Evolutionary conservation across 2,329 filamentous ascomycete genomes (phyloP), one percentile per base, ranked within the genome.

Genomic region (Epichloe gansuensis): DNA sequence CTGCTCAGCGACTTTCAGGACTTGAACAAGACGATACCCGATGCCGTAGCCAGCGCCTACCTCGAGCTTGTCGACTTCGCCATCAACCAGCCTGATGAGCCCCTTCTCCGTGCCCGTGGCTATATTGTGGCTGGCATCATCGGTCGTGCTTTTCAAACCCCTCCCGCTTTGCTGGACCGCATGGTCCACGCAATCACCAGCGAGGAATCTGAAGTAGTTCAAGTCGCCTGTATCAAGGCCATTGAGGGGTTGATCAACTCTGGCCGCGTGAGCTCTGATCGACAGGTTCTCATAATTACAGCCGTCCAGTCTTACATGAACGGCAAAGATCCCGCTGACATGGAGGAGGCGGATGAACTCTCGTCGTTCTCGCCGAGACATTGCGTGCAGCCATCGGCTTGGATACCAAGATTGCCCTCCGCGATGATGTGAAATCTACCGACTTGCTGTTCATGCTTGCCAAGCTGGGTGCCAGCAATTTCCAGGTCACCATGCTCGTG

Each of bases 311-410:
- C 85, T 38, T 98, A 91, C 68, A 78, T 97, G 59, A 79, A 84
- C 45, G 74, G 78, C 15, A 90, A 91, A 65, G 90, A 96, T 62
- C 75, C 93, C 48, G 81, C 80, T 50, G 91, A 96, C 17, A 78
- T 95, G 47, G 83, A 86, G 52, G 91, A 96, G 57, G 87, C 88
- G 11, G 91, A 97, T 60, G 93, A 98, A 66, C 79, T 97, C 82
- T 96, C 59, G 88, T 95, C 13, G 91, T 91, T 0, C 75, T 98
- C 35, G 86, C 91, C 5, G 90, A 96, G 68, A 86, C 91, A 1
- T 75, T 97, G 3, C 81, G 89, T 50, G 83, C 90, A 60, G 85
- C 87, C 31, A 93, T 97, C 61, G 77, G 85, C 60, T 78, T 95
- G 52, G 85, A 96, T 60, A 81, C 86, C 3, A 76, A 77, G 15